Percentiles rank a stretch among this genome's conserved stretches.
phyloP scores from a whole-genome alignment of 257 asterid species.

The Jaltomata sinuosa region DNA sequence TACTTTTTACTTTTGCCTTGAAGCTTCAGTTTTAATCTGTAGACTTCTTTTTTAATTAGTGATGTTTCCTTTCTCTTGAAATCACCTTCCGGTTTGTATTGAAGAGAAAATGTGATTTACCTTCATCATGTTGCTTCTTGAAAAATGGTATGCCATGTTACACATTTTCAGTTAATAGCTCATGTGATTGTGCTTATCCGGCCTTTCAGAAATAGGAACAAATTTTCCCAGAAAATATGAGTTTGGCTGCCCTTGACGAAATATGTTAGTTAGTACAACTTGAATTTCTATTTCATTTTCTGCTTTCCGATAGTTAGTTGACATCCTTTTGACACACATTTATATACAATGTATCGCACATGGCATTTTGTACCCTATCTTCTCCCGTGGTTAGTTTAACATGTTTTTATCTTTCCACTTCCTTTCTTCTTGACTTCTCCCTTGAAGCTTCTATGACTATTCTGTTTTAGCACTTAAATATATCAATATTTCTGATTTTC shows the following conservation, averaged over 20 bases:
- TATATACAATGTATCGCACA: not conserved
- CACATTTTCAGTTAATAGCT: not conserved
- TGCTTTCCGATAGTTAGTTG: not conserved
- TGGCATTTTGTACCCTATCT: not conserved
- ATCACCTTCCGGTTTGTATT: not conserved
- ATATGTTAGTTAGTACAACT: not conserved
- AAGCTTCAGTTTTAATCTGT: not conserved
- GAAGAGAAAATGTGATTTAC: not conserved
- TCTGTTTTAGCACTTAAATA: not conserved
- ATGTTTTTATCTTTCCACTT: not conserved
- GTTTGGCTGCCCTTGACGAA: not conserved
- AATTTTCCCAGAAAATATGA: not conserved
- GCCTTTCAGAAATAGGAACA: not conserved
- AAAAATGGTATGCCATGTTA: not conserved
- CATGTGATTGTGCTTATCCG: not conserved
- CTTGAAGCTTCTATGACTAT: not conserved
- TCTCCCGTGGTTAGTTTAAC: not conserved
- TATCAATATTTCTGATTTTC: slow-evolving; percentile 11
- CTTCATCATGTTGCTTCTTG: slow-evolving; percentile 1
- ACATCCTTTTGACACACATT: not conserved
- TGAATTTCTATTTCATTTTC: not conserved
- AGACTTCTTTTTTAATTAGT: not conserved
- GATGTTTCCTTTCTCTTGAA: not conserved
- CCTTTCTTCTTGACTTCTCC: not conserved
- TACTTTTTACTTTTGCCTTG: slow-evolving; percentile 6